Base-by-base conservation (phyloP, 441 rosid species). In the Theobroma grandiflorum region DNA sequence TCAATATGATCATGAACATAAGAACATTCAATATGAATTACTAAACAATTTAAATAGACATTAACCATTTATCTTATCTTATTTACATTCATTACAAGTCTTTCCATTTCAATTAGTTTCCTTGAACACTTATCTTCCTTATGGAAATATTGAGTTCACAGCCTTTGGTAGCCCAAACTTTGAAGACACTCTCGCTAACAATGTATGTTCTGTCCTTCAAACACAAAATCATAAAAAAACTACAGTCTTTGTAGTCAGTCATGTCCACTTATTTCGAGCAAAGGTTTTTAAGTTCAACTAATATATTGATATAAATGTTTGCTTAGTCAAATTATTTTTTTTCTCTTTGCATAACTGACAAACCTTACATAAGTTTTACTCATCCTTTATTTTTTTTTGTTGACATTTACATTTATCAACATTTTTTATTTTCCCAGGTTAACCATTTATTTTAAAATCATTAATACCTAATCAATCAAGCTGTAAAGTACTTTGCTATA, bases 111-210 rank as follows among this genome's bases (percentile, higher is more conserved):
- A 96, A 45, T 94, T 96, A 8, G 97, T 94, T 16, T 97, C 98
- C 3, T 79, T 94, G 83, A 93, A 88, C 85, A 94, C 98, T 0
- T 94, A 94, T 89, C 98, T 94, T 76, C 98, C 98, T 45, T 97
- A 94, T 81, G 97, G 97, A 53, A 96, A 94, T 83, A 94, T 93
- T 80, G 97, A 94, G 82, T 86, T 95, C 87, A 95, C 97, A 11
- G 90, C 91, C 75, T 86, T 95, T 84, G 90, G 93, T 78, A 90
- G 90, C 64, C 72, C 70, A 55, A 84, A 80, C 79, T 67, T 81
- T 15, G 97, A 93, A 72, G 95, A 94, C 76, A 90, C 91, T 35
- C 76, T 93, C 75, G 96, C 95, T 58, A 80, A 80, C 58, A 87
- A 91, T 15, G 95, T 93, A 61, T 88, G 74, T 65, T 50, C 94